Conservation (phyloP, 768 basidiomycete genomes). For the Rhizopogon vesiculosus region DNA sequence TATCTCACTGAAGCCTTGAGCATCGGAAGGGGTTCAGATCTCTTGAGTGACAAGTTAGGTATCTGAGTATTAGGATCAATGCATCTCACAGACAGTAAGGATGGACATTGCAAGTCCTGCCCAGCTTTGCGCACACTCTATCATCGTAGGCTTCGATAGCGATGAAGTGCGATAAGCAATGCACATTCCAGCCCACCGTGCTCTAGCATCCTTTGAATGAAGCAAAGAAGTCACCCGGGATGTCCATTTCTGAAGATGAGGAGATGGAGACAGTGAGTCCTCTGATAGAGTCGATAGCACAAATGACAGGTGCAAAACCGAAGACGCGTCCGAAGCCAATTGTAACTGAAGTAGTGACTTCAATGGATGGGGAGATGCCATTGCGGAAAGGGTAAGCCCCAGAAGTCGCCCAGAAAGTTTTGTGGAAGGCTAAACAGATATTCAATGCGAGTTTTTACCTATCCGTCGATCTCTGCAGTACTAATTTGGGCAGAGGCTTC, state of each 20-base stretch:
- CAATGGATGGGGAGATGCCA: slow-evolving; percentile 50
- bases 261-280: slow-evolving; percentile 52
- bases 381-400: slow-evolving; percentile 11
- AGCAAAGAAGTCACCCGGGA: slow-evolving; percentile 69
- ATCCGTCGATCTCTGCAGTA: background rate
- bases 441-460: no score
- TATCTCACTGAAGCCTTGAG: slow-evolving; percentile 65
- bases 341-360: slow-evolving; percentile 67
- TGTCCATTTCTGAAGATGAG: slow-evolving; percentile 72
- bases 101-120: slow-evolving; percentile 56
- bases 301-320: slow-evolving; percentile 54
- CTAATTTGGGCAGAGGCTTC: slow-evolving; percentile 8
- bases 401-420: no score
- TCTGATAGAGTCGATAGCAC: slow-evolving; percentile 51
- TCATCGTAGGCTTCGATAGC: slow-evolving; percentile 53
- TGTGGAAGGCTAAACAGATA: no score
- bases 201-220: slow-evolving; percentile 72
- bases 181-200: slow-evolving; percentile 77
- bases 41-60: slow-evolving; percentile 38
- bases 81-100: slow-evolving; percentile 56
- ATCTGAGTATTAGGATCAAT: slow-evolving; percentile 20
- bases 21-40: slow-evolving; percentile 58
- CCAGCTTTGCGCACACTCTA: slow-evolving; percentile 74
- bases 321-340: slow-evolving; percentile 62
- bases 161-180: slow-evolving; percentile 63